A percentile compares a stretch with the other conserved stretches of the same genome.
Evolutionary conservation across 1,284 basidiomycete genomes (phyloP).

Genomic region (Ceratobasidium sp.): DNA sequence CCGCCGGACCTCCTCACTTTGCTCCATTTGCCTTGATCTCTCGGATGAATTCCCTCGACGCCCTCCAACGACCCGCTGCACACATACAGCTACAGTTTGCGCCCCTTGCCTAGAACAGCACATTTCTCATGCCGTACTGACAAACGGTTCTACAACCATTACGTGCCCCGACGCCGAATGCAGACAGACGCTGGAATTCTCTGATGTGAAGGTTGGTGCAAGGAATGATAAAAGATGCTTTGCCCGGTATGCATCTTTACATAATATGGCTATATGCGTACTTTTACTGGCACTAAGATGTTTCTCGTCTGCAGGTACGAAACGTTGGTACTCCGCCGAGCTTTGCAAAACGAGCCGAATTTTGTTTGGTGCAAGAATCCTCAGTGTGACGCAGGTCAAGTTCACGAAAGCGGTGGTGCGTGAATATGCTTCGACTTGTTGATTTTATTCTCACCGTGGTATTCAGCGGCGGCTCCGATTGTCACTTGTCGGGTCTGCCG

Average conservation of each 20-base stretch:
- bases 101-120: slow-evolving; percentile 17
- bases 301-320: slow-evolving; percentile 34
- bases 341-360: slow-evolving; percentile 11
- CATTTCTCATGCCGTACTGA: slow-evolving; percentile 23
- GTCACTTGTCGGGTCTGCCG: slow-evolving; percentile 33
- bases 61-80: slow-evolving; percentile 11
- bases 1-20: neutral
- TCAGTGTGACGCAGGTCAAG: slow-evolving; percentile 23
- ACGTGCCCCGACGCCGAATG: slow-evolving; percentile 21
- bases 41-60: slow-evolving; percentile 3
- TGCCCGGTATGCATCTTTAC: slow-evolving; percentile 12
- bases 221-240: slow-evolving; percentile 12
- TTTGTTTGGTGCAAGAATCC: slow-evolving; percentile 45
- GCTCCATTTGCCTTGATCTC: slow-evolving; percentile 19
- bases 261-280: slow-evolving; percentile 5
- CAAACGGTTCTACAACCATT: neutral
- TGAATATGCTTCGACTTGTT: no score
- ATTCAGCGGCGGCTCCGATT: slow-evolving; percentile 28
- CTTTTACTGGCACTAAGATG: neutral
- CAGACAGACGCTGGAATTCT: slow-evolving; percentile 16
- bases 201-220: neutral
- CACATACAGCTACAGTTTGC: slow-evolving; percentile 13
- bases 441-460: neutral
- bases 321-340: slow-evolving; percentile 32
- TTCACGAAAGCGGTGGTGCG: slow-evolving; percentile 39